Evolutionary conservation across 2,329 filamentous ascomycete genomes (phyloP).

Genomic region (Penicillium expansum): DNA sequence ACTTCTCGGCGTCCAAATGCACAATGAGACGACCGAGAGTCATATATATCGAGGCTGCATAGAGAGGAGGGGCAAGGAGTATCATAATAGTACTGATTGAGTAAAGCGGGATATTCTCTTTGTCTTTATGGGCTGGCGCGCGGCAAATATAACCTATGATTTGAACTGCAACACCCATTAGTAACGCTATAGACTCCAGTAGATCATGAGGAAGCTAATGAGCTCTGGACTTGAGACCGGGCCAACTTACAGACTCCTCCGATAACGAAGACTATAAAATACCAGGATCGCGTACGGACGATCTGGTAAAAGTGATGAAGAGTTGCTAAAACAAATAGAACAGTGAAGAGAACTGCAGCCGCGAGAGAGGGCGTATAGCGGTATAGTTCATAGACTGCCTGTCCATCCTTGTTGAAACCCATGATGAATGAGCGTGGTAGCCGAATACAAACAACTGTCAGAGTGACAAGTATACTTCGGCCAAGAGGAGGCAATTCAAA

Average conservation of each 20-base stretch:
- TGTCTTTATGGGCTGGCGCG: constrained; percentile 14
- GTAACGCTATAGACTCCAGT: not conserved
- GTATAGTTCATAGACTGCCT: constrained; percentile 5
- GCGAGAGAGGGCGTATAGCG: constrained; percentile 27
- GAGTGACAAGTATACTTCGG: not conserved
- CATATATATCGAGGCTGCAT: constrained; percentile 52
- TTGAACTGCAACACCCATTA: constrained; percentile 12
- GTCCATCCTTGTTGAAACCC: not conserved
- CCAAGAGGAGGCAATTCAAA: not conserved
- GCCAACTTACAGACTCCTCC: constrained; percentile 17
- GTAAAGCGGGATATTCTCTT: constrained; percentile 24
- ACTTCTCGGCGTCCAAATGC: constrained; percentile 40
- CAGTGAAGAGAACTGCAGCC: constrained; percentile 24
- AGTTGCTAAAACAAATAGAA: constrained; percentile 18
- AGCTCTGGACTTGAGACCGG: not conserved
- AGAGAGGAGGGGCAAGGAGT: constrained; percentile 49
- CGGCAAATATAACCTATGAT: constrained; percentile 20
- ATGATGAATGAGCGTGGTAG: not conserved
- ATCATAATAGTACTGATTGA: constrained; percentile 46
- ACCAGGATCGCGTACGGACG: constrained; percentile 7
- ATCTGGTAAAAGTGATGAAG: constrained; percentile 14
- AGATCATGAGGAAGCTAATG: not conserved
- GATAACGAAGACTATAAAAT: constrained; percentile 16
- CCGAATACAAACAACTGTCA: not conserved
- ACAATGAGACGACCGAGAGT: constrained; percentile 46